Evolutionary conservation across 2,329 filamentous ascomycete genomes (phyloP).

Genomic region (Pseudogymnoascus sp.): DNA sequence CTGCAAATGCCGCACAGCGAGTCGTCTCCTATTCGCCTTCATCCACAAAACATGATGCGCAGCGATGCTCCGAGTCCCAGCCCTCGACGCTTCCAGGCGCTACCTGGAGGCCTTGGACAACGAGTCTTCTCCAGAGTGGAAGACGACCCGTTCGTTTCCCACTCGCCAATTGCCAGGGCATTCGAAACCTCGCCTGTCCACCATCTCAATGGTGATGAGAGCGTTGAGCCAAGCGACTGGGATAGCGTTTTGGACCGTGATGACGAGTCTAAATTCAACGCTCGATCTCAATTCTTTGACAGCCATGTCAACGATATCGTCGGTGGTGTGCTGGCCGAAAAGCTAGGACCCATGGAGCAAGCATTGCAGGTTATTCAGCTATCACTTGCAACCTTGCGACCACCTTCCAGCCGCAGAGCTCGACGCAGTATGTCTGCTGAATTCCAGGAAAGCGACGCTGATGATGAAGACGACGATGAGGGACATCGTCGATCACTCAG

Average conservation of each 20-base stretch:
- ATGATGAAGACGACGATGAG: slow-evolving; percentile 75
- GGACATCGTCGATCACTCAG: slow-evolving; percentile 61
- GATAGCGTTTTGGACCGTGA: slow-evolving; percentile 75
- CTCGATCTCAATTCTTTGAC: slow-evolving; percentile 82
- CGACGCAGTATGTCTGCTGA: slow-evolving; percentile 64
- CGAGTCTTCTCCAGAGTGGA: slow-evolving; percentile 43
- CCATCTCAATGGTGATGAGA: slow-evolving; percentile 54
- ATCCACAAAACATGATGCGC: slow-evolving; percentile 45
- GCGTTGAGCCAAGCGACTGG: slow-evolving; percentile 78
- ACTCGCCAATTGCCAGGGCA: slow-evolving; percentile 33
- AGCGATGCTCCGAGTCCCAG: slow-evolving; percentile 70
- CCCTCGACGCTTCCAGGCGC: slow-evolving; percentile 45
- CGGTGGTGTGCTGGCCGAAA: slow-evolving; percentile 64
- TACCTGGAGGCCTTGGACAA: slow-evolving; percentile 38
- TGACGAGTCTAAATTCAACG: slow-evolving; percentile 74
- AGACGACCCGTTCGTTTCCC: slow-evolving; percentile 26
- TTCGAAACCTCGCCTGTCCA: slow-evolving; percentile 51
- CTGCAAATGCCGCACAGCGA: slow-evolving; percentile 23
- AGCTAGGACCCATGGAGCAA: slow-evolving; percentile 73
- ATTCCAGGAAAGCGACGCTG: slow-evolving; percentile 74
- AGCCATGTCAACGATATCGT: slow-evolving; percentile 82
- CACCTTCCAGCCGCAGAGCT: slow-evolving; percentile 48
- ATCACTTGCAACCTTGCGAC: slow-evolving; percentile 51
- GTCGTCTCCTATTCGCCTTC: slow-evolving; percentile 45
- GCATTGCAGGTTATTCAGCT: slow-evolving; percentile 69